These are phyloP conservation scores for Globisporangium barbulae DNA, from an alignment of 352 stramenopile species.

Conservation along the genomic window DNA sequence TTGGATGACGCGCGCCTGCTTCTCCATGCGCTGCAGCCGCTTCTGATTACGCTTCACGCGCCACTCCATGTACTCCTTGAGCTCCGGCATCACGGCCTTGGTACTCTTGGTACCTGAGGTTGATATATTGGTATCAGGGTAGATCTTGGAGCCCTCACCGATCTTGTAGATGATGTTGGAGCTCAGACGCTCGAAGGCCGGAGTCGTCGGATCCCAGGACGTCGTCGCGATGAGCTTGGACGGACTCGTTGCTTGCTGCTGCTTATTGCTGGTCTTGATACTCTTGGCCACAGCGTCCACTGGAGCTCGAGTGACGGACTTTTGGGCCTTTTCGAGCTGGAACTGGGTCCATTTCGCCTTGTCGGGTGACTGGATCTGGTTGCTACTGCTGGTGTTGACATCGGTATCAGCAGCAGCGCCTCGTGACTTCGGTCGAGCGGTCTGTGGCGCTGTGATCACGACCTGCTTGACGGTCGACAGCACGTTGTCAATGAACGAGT, in stretches of 20 bases:
- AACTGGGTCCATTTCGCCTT: slow-evolving; percentile 41
- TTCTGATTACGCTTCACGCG: slow-evolving; percentile 93
- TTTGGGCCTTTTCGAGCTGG: slow-evolving; percentile 29
- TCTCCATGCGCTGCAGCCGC: slow-evolving; percentile 84
- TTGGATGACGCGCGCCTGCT: slow-evolving; percentile 86
- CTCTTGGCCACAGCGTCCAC: neutral
- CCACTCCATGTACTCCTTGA: slow-evolving; percentile 97
- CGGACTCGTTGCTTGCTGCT: slow-evolving; percentile 1
- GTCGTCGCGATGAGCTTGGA: slow-evolving; percentile 36
- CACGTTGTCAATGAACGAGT: slow-evolving; percentile 87
- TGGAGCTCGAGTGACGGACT: slow-evolving; percentile 11
- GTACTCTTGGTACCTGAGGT: neutral
- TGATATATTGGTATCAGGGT: slow-evolving; percentile 38
- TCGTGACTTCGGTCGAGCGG: slow-evolving; percentile 5
- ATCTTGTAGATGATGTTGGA: slow-evolving; percentile 83
- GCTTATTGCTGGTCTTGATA: neutral
- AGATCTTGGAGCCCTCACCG: slow-evolving; percentile 83
- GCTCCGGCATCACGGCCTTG: slow-evolving; percentile 48
- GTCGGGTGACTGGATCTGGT: slow-evolving; percentile 32
- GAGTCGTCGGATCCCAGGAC: slow-evolving; percentile 67
- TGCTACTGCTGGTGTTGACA: slow-evolving; percentile 10
- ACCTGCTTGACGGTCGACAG: slow-evolving; percentile 60
- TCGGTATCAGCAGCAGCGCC: neutral
- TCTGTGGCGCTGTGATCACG: slow-evolving; percentile 14
- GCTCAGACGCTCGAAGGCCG: slow-evolving; percentile 86